phyloP scores from a whole-genome alignment of 345 rosid genomes.

The Bruguiera gymnorhiza region DNA sequence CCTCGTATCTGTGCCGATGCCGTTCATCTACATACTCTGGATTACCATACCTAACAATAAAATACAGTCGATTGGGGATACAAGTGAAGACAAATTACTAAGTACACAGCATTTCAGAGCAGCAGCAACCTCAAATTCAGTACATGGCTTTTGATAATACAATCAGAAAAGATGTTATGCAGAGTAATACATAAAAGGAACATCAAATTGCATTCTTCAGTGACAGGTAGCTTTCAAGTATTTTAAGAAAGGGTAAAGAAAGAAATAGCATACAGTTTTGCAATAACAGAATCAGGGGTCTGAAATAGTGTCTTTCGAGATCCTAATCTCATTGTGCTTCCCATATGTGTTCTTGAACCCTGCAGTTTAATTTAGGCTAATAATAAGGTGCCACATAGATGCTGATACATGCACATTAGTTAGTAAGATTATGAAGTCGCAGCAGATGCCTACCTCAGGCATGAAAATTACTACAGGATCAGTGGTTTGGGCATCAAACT shows the following conservation, averaged over 20 bases:
- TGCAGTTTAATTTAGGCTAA: neutral
- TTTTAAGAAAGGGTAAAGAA: constrained; percentile 7
- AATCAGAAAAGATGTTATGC: constrained; percentile 4
- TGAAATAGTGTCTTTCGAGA: constrained; percentile 33
- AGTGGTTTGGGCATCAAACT: constrained; percentile 26
- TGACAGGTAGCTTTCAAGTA: neutral
- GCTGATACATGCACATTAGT: neutral
- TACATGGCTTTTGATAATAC: neutral
- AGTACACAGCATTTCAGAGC: neutral
- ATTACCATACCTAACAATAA: constrained; percentile 27
- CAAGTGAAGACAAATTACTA: constrained; percentile 1
- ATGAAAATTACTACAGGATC: constrained; percentile 34
- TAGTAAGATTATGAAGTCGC: neutral
- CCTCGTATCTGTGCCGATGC: constrained; percentile 38
- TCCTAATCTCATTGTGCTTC: constrained; percentile 39
- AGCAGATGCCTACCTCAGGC: constrained; percentile 29
- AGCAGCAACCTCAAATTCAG: constrained; percentile 7
- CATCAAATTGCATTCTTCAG: constrained; percentile 3
- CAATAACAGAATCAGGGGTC: constrained; percentile 29
- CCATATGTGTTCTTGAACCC: constrained; percentile 41
- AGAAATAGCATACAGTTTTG: constrained; percentile 26
- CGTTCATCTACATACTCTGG: constrained; percentile 25
- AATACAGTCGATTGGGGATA: neutral
- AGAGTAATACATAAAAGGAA: constrained; percentile 3
- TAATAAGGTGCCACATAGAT: neutral